A percentile compares a stretch with the other conserved stretches of the same genome.
Evolutionary conservation across 2,329 filamentous ascomycete genomes (phyloP).

Genomic region (Neofusicoccum laricinum): DNA sequence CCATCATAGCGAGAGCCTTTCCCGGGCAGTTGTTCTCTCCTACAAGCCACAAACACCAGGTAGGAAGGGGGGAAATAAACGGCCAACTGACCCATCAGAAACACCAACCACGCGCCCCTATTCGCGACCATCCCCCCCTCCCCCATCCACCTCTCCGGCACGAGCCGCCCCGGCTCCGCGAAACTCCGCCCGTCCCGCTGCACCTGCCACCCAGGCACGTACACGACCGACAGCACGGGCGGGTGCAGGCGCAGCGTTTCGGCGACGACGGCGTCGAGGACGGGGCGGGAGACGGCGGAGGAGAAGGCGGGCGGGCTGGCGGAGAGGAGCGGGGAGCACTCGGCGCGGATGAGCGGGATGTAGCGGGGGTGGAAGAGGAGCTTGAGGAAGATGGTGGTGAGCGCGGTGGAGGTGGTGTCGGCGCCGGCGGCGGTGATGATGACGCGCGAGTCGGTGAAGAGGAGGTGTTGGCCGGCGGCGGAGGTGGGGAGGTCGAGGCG

Average conservation of each 20-base stretch:
- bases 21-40: slow-evolving; percentile 5
- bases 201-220: slow-evolving; percentile 30
- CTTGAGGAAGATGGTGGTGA: slow-evolving; percentile 44
- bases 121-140: neutral
- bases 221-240: slow-evolving; percentile 34
- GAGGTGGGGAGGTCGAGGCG: neutral
- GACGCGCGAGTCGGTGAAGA: slow-evolving; percentile 5
- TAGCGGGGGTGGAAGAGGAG: slow-evolving; percentile 38
- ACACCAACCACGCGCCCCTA: neutral
- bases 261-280: slow-evolving; percentile 39
- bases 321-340: slow-evolving; percentile 35
- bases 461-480: neutral
- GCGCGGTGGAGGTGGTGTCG: slow-evolving; percentile 45
- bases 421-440: slow-evolving; percentile 21
- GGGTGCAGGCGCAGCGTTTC: slow-evolving; percentile 42
- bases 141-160: slow-evolving; percentile 30
- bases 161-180: slow-evolving; percentile 24
- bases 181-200: slow-evolving; percentile 24
- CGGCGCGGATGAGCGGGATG: slow-evolving; percentile 31
- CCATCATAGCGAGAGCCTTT: slow-evolving; percentile 3
- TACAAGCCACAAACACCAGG: too few relatives aligned
- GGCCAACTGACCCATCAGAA: neutral
- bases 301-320: slow-evolving; percentile 20
- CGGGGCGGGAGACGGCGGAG: slow-evolving; percentile 23
- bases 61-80: too few relatives aligned